Conservation (phyloP, 2,329 filamentous ascomycete species). For the Leptographium galeiforme region DNA sequence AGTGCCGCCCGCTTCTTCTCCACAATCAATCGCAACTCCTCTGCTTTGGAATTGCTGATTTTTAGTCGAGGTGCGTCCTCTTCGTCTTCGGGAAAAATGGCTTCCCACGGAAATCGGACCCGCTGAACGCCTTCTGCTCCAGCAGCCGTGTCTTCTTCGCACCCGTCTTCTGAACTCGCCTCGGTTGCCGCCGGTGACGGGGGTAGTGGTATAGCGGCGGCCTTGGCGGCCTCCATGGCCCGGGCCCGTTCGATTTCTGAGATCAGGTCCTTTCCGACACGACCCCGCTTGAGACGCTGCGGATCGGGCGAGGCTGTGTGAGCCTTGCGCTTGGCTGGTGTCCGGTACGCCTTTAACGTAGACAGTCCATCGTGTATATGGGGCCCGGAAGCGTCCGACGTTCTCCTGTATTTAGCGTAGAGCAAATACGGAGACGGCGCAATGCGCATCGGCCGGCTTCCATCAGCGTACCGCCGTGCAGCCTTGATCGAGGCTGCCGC, state of each 20-base stretch:
- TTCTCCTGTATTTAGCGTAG: slow-evolving; percentile 2
- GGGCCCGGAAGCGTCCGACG: neutral
- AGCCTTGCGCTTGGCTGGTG: slow-evolving; percentile 9
- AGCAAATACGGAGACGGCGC: slow-evolving; percentile 6
- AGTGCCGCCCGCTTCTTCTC: slow-evolving; percentile 9
- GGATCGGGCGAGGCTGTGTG: neutral
- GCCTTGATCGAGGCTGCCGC: slow-evolving; percentile 8
- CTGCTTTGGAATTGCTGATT: slow-evolving; percentile 14
- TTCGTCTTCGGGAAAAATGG: slow-evolving; percentile 4
- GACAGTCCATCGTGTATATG: neutral
- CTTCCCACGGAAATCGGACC: slow-evolving; percentile 3
- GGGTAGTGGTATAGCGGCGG: slow-evolving; percentile 7
- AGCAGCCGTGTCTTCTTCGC: neutral
- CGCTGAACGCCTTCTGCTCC: neutral
- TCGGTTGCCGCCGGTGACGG: slow-evolving; percentile 10
- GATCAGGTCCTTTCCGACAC: neutral
- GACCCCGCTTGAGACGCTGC: slow-evolving; percentile 5
- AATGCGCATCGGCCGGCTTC: slow-evolving; percentile 1
- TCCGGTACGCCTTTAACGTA: neutral
- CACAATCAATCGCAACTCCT: slow-evolving; percentile 12
- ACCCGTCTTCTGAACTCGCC: slow-evolving; percentile 4
- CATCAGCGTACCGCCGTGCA: slow-evolving; percentile 1
- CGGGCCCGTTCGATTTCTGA: neutral
- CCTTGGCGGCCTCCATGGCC: slow-evolving; percentile 1
- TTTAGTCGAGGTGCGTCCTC: slow-evolving; percentile 6